Percentiles rank a stretch among this genome's conserved stretches.
Evolutionary conservation across 1,284 basidiomycete genomes (phyloP).

Genomic region (Fomes fomentarius): DNA sequence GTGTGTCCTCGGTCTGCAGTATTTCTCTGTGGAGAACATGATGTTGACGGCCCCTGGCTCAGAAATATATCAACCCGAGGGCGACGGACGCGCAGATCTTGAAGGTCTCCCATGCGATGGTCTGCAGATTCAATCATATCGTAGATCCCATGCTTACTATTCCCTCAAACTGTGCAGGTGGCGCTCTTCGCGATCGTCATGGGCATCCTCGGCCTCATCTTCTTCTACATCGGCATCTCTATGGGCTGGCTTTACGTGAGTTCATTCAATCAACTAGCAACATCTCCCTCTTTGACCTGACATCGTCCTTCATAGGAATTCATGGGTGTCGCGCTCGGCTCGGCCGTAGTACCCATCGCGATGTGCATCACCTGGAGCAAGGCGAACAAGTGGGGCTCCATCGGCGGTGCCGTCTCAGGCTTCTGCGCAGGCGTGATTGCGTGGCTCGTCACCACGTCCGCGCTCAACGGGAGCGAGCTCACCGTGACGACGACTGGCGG

Average conservation of each 20-base stretch:
- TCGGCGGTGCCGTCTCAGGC: constrained; percentile 72
- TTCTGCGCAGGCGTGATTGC: constrained; percentile 74
- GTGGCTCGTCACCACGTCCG: constrained; percentile 84
- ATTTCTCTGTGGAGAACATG: neutral
- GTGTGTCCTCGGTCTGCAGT: constrained; percentile 23
- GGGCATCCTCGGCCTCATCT: constrained; percentile 83
- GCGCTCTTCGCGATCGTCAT: constrained; percentile 77
- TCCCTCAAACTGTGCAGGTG: constrained; percentile 46
- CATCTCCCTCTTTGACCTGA: neutral
- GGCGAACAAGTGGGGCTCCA: constrained; percentile 84
- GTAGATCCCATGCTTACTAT: neutral
- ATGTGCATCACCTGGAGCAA: constrained; percentile 80
- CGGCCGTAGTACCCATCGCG: constrained; percentile 87
- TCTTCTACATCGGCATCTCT: constrained; percentile 87
- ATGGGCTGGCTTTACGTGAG: constrained; percentile 88
- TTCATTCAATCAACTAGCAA: constrained; percentile 10
- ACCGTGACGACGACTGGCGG: constrained; percentile 65
- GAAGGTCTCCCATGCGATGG: constrained; percentile 50
- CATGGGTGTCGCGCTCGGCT: constrained; percentile 85
- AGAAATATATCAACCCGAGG: constrained; percentile 60
- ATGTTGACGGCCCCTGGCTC: no score
- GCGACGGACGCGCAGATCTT: constrained; percentile 64
- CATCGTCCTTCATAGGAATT: constrained; percentile 55
- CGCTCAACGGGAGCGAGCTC: constrained; percentile 70
- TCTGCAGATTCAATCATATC: constrained; percentile 7